Evolutionary conservation across 2,329 filamentous ascomycete genomes (phyloP).

Genomic region (Trichoderma aggressivum): DNA sequence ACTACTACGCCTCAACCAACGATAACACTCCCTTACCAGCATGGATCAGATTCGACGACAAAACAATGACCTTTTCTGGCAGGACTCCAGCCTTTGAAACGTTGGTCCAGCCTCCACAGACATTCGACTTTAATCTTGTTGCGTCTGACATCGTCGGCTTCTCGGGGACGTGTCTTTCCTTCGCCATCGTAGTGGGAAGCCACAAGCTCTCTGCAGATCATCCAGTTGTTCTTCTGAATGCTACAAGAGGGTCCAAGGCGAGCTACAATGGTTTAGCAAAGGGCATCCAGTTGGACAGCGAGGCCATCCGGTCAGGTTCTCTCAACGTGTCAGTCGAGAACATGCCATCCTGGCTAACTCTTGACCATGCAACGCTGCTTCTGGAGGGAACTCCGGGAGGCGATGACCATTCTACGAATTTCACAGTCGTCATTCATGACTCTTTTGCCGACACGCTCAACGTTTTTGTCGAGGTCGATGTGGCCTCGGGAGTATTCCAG

Average conservation of each 20-base stretch:
- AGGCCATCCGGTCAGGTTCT: conserved; percentile 45
- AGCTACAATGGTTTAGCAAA: conserved; percentile 50
- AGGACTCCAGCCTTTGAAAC: conserved; percentile 63
- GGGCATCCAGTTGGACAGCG: conserved; percentile 57
- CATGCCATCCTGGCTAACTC: conserved; percentile 65
- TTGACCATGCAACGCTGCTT: conserved; percentile 59
- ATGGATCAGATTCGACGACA: conserved; percentile 74
- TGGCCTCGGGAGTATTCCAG: conserved; percentile 40
- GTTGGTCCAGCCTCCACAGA: conserved; percentile 64
- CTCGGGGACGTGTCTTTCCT: conserved; percentile 60
- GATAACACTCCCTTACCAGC: conserved; percentile 81
- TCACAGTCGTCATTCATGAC: conserved; percentile 61
- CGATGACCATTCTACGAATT: conserved; percentile 56
- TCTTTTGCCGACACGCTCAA: conserved; percentile 56
- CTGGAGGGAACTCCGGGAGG: conserved; percentile 63
- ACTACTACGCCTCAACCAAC: conserved; percentile 73
- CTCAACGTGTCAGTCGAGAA: conserved; percentile 51
- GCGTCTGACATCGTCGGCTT: conserved; percentile 81
- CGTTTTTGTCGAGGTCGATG: conserved; percentile 45
- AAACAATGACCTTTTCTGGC: conserved; percentile 65
- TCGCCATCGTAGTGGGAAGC: conserved; percentile 68
- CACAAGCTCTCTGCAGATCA: conserved; percentile 66
- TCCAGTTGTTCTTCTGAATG: conserved; percentile 54
- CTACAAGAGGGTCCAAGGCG: conserved; percentile 51
- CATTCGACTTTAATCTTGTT: conserved; percentile 68